Base-by-base conservation (phyloP, 2,329 filamentous ascomycete genomes). In the Calycina herbarum region DNA sequence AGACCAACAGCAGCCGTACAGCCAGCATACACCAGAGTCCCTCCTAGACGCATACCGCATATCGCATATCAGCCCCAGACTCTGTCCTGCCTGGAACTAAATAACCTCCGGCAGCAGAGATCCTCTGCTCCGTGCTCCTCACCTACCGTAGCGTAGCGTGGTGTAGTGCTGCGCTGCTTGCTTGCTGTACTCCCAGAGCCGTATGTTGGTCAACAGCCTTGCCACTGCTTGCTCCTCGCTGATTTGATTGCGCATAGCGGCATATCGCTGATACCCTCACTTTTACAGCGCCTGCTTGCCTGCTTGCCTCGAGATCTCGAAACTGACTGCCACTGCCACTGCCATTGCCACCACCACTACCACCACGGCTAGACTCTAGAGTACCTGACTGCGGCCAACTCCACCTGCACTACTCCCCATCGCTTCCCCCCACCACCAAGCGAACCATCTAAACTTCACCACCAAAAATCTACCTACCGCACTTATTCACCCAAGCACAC, bases 231-330 rank as follows among this genome's bases (percentile, higher is more conserved):
- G 35, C 33, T 58, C 56, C 40, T 20, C 15, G 29, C 38, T 59
- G 54, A 54, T 61, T 64, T 57, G 59, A 54, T 61, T 57, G 59
- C 63, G 63, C 63, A 64, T 60, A 64, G 62, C 57, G 57, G 62
- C 57, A 63, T 51, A 51, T 51, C 45, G 45, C 45, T 51, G 20
- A 27, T 51, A 51, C n/a, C 45, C 45, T 51, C 45, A 51, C 45
- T 11, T 24, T 11, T 51, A 27, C 42, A 48, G 42, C 8, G 45
- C 45, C n/a, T 48, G 45, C 45, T n/a, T 48, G 27, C 31, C 31
- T 33, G 31, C 31, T 33, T 45, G 42, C 42, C 42, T 45, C n/a
- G 42, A 42, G 42, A 20, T n/a, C 45, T 24, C 45, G 42, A n/a
- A 13, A 45, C 5, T 45, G 13, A 51, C 45, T 51, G 45, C 45